Conservation (phyloP, 176 grass and related monocot genomes). For the Themeda triandra region DNA sequence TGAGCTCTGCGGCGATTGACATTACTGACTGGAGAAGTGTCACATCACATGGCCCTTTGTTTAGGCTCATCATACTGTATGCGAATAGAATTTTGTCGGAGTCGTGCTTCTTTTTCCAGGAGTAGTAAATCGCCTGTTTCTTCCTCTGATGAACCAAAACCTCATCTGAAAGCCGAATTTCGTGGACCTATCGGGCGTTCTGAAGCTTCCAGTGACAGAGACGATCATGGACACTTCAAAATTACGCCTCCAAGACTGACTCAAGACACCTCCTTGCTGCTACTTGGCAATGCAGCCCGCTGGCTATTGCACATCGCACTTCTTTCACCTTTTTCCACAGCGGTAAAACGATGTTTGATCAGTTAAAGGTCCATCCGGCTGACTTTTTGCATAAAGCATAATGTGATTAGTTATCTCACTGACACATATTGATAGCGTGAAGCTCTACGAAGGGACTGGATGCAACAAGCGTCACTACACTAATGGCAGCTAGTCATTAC, state of each 20-base stretch:
- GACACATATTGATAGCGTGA: not conserved
- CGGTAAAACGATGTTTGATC: not conserved
- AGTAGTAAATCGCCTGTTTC: not conserved
- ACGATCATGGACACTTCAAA: not conserved
- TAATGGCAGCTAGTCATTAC: not conserved
- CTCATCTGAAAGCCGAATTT: not conserved
- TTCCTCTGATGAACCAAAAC: not conserved
- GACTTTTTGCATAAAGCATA: not conserved
- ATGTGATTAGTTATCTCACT: not conserved
- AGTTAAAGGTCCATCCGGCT: not conserved
- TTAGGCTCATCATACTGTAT: slow-evolving; percentile 13
- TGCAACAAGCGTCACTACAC: not conserved
- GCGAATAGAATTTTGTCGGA: slow-evolving; percentile 34
- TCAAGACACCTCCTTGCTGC: not conserved
- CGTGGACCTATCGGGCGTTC: not conserved
- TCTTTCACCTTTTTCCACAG: not conserved
- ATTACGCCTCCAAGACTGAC: not conserved
- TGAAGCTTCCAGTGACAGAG: not conserved
- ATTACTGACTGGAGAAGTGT: slow-evolving; percentile 29
- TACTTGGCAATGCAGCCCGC: too few relatives aligned
- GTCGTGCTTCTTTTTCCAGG: not conserved
- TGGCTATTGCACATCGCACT: not conserved
- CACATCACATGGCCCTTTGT: slow-evolving; percentile 13
- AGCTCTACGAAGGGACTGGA: not conserved
- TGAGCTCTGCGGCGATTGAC: not conserved